phyloP scores from a whole-genome alignment of 345 rosid genomes.

The Balakata baccata region DNA sequence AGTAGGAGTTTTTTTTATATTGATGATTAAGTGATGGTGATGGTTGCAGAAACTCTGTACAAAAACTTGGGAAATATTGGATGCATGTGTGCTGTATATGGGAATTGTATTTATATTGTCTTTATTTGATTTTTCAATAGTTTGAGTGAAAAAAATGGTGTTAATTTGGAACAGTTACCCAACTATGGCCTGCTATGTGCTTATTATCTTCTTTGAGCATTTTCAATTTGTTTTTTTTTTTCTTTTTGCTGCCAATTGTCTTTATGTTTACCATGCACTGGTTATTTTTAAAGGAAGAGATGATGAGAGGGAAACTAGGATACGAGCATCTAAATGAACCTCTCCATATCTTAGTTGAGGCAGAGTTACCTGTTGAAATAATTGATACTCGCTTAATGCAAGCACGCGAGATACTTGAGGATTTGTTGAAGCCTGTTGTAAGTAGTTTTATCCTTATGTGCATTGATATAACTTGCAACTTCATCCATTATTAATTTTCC shows the following conservation, averaged over 20 bases:
- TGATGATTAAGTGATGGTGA: neutral
- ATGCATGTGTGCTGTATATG: neutral
- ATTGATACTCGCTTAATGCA: slow-evolving; percentile 86
- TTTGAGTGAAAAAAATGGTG: too few relatives aligned
- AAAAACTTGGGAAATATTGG: neutral
- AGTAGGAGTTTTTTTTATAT: neutral
- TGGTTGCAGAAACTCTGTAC: neutral
- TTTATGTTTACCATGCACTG: neutral
- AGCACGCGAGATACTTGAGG: slow-evolving; percentile 91
- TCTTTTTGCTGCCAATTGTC: neutral
- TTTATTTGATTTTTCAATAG: too few relatives aligned
- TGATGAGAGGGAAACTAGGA: slow-evolving; percentile 95
- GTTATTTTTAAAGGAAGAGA: slow-evolving; percentile 62
- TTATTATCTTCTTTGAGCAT: neutral
- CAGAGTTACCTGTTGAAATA: slow-evolving; percentile 85
- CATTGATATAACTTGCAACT: neutral
- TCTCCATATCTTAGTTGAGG: slow-evolving; percentile 91
- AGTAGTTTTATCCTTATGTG: slow-evolving; percentile 6
- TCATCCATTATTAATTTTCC: neutral
- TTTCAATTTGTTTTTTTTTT: neutral
- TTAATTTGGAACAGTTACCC: neutral
- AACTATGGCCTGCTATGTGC: neutral
- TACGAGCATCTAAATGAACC: slow-evolving; percentile 95
- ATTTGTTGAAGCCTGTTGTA: slow-evolving; percentile 87
- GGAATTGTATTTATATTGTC: neutral